phyloP scores from a whole-genome alignment of 2,329 filamentous ascomycete genomes.

The Didymellaceae sp. region DNA sequence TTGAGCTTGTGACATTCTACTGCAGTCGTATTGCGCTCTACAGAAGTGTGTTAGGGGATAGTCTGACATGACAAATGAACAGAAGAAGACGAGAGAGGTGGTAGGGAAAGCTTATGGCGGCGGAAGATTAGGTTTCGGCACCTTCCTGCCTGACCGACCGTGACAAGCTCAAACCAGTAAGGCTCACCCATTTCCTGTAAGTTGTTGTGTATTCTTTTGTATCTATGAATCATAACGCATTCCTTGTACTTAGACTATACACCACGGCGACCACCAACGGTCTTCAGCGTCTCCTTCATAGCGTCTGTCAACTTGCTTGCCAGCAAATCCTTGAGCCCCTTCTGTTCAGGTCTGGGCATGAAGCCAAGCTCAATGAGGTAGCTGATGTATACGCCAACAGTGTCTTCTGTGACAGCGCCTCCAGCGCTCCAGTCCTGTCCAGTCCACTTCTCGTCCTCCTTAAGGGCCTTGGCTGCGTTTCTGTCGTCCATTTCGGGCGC shows the following conservation, averaged over 20 bases:
- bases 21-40: too few species aligned
- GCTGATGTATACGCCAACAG: slow-evolving; percentile 67
- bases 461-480: slow-evolving; percentile 70
- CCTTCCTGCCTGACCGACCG: too few species aligned
- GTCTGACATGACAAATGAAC: too few species aligned
- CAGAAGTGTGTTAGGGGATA: too few species aligned
- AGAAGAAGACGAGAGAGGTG: too few species aligned
- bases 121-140: too few species aligned
- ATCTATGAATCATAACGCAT: background rate
- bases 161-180: too few species aligned
- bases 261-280: slow-evolving; percentile 41
- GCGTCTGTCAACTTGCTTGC: slow-evolving; percentile 36
- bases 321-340: slow-evolving; percentile 37
- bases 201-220: background rate
- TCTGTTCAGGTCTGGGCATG: slow-evolving; percentile 53
- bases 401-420: slow-evolving; percentile 64
- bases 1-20: too few species aligned
- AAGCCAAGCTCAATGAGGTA: slow-evolving; percentile 70
- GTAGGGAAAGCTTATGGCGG: too few species aligned
- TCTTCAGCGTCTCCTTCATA: slow-evolving; percentile 45
- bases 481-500: slow-evolving; percentile 77
- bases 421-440: slow-evolving; percentile 63
- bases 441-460: slow-evolving; percentile 66
- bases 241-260: slow-evolving; percentile 20
- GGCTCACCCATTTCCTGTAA: too few species aligned